These are phyloP conservation scores for Gossypium lobatum DNA, from an alignment of 441 rosid genomes.

Conservation along the genomic window DNA sequence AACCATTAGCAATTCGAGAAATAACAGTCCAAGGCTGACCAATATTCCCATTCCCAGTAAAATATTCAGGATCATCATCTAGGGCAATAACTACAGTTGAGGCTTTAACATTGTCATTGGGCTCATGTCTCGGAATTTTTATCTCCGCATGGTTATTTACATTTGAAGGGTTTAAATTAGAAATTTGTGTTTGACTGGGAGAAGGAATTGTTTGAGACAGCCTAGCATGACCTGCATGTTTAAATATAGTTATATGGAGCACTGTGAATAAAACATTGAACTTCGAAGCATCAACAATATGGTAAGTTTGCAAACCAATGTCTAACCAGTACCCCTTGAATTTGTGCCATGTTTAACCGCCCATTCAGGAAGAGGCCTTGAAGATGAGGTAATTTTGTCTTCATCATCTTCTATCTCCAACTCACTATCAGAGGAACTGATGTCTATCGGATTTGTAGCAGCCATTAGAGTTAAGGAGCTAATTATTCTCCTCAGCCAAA, in stretches of 20 bases:
- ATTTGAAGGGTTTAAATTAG: slow-evolving; percentile 35
- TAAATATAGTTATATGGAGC: slow-evolving; percentile 7
- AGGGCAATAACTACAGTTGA: slow-evolving; percentile 17
- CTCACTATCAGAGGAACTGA: slow-evolving; percentile 65
- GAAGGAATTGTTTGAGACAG: slow-evolving; percentile 22
- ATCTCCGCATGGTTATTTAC: slow-evolving; percentile 14
- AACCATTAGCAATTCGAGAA: slow-evolving; percentile 45
- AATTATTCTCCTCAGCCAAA: slow-evolving; percentile 23
- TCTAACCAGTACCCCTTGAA: slow-evolving; percentile 26
- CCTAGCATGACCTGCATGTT: slow-evolving; percentile 38
- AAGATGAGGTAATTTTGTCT: slow-evolving; percentile 21
- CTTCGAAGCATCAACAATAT: slow-evolving; percentile 1
- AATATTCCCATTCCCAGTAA: slow-evolving; percentile 31
- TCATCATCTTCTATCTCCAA: slow-evolving; percentile 28
- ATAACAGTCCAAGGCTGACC: slow-evolving; percentile 34
- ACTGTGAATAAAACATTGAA: slow-evolving; percentile 18
- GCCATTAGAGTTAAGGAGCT: slow-evolving; percentile 23
- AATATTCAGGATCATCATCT: slow-evolving; percentile 31
- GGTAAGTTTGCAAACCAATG: slow-evolving; percentile 10
- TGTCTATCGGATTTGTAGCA: slow-evolving; percentile 46
- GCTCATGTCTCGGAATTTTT: slow-evolving; percentile 18
- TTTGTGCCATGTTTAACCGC: slow-evolving; percentile 16
- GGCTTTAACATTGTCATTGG: slow-evolving; percentile 22
- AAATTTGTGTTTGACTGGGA: slow-evolving; percentile 26
- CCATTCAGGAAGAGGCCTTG: slow-evolving; percentile 41